Evolutionary conservation across 257 asterid genomes (phyloP), one percentile per base, ranked within the genome.

Genomic region (Fraxinus quadrangulata): DNA sequence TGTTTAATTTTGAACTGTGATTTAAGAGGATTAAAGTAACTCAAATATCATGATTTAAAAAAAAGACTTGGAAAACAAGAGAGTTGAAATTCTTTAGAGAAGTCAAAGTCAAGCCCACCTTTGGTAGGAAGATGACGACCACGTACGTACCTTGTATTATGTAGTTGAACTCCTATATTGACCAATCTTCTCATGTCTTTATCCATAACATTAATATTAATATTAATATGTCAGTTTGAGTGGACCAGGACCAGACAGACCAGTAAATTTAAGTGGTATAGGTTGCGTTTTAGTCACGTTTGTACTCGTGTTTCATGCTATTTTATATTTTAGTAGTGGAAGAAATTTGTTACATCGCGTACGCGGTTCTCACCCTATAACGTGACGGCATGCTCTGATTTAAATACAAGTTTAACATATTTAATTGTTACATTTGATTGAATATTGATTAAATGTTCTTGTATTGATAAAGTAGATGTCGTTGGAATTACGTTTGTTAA

Each of bases 41-140:
- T 19, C 0, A 1, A 19, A 26, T 26, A 26, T 1, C 17, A 51
- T 16, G 26, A 54, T 17, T 54, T 28, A 28, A 54, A 4, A 3
- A 61, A 21, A 61, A 54, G 79, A 78, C 79, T 69, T 70, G 42
- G 26, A 61, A 72, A 69, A 37, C 19, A 3, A 6, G 45, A 2
- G 75, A 16, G 34, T 77, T 79, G 83, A 85, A 82, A 74, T 68
- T 69, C 61, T 54, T 45, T 19, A 14, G 8, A 51, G 13, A 47
- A 75, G 86, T 85, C 88, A 85, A 85, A 82, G 88, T 85, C 88
- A 85, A 70, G 88, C 86, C 86, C 85, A 85, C 88, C 88, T 26
- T 84, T 54, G 75, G 84, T 10, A 56, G 72, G 79, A 72, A 80
- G 80, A 68, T 80, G 83, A 82, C 61, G 73, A 81, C 78, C 74